Evolutionary conservation across 78 protist genomes (phyloP).

Genomic region (Emiliania huxleyi): DNA sequence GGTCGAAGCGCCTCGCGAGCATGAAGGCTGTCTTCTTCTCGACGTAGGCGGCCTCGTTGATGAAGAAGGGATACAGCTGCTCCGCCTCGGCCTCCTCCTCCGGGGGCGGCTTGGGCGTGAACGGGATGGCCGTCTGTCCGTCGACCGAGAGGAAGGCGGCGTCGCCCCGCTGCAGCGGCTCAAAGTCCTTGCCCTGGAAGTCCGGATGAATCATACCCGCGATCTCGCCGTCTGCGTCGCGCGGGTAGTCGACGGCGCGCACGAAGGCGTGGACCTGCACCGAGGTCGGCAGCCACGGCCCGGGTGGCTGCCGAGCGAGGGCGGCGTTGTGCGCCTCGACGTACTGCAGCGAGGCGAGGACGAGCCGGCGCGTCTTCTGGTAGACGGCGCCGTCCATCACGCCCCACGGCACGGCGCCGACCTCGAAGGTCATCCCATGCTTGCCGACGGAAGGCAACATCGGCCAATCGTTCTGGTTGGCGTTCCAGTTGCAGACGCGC

Average conservation of each 20-base stretch:
- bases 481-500: neutral
- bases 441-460: neutral
- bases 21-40: neutral
- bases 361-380: neutral
- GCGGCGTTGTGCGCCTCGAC: constrained; percentile 12
- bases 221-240: neutral
- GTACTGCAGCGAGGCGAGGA: neutral
- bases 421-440: neutral
- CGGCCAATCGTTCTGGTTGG: neutral
- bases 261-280: neutral
- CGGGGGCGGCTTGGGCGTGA: neutral
- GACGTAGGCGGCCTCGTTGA: constrained; percentile 21
- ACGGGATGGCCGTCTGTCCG: neutral
- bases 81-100: neutral
- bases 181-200: neutral
- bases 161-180: neutral
- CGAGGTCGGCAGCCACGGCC: no score
- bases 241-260: neutral
- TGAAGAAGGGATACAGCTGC: neutral
- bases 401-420: constrained; percentile 1
- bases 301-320: neutral
- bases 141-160: neutral
- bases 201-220: neutral
- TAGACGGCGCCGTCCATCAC: neutral
- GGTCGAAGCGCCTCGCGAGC: neutral